These are phyloP conservation scores for Chaetomium olivaceum DNA, from an alignment of 2,329 filamentous ascomycete species.

Conservation along the genomic window DNA sequence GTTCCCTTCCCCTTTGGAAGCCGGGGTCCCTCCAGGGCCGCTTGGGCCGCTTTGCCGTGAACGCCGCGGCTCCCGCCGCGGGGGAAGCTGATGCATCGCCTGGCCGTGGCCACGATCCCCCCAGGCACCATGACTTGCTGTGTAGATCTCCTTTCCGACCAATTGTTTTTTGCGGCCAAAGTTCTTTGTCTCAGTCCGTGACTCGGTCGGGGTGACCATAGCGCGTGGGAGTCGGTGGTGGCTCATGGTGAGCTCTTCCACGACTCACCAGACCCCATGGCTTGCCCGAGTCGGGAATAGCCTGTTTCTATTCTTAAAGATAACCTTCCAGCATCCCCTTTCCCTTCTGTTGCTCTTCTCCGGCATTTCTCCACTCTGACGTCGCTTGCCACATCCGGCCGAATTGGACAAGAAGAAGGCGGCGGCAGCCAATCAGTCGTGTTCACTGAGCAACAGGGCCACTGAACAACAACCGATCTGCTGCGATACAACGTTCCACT, in stretches of 20 bases:
- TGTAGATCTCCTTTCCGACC: not conserved
- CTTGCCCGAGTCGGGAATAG: slow-evolving; percentile 24
- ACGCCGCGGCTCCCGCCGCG: not conserved
- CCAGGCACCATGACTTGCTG: not conserved
- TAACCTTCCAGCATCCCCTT: slow-evolving; percentile 22
- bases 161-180: not conserved
- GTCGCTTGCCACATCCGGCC: slow-evolving; percentile 18
- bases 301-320: slow-evolving; percentile 35
- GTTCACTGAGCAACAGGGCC: not conserved
- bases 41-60: slow-evolving; percentile 1
- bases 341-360: not conserved
- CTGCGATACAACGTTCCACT: slow-evolving; percentile 26
- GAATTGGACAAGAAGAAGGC: not conserved
- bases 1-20: not conserved
- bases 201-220: not conserved
- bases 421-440: slow-evolving; percentile 1
- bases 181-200: not conserved
- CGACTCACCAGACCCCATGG: not conserved
- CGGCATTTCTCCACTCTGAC: slow-evolving; percentile 16
- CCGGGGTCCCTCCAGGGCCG: not conserved
- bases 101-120: not conserved
- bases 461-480: slow-evolving; percentile 2
- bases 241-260: not conserved
- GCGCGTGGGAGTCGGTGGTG: not conserved
- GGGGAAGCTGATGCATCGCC: slow-evolving; percentile 1